Evolutionary conservation across 2,329 filamentous ascomycete genomes (phyloP).

Genomic region (Clonostachys rosea): DNA sequence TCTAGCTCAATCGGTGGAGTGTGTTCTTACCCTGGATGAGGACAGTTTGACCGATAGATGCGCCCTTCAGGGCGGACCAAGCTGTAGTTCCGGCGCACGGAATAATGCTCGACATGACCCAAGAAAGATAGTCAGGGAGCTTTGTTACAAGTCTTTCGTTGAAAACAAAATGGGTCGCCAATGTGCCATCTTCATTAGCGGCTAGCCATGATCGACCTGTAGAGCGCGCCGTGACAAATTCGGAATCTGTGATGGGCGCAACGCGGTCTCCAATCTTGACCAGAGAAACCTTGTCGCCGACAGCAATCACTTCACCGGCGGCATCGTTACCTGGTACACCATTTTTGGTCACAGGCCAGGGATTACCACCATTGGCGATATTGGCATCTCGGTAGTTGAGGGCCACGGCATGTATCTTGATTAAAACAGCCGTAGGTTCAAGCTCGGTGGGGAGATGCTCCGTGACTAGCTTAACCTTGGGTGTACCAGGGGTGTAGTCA

Average conservation of each 20-base stretch:
- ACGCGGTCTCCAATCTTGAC: conserved; percentile 27
- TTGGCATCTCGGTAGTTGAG: conserved; percentile 28
- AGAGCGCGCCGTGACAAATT: conserved; percentile 30
- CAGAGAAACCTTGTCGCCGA: conserved; percentile 23
- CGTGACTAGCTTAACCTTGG: conserved; percentile 23
- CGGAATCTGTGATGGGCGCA: conserved; percentile 28
- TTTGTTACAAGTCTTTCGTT: conserved; percentile 27
- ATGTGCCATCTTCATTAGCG: conserved; percentile 34
- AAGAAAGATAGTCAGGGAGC: conserved; percentile 27
- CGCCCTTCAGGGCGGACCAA: conserved; percentile 34
- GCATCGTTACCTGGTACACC: conserved; percentile 29
- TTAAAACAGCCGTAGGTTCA: conserved; percentile 17
- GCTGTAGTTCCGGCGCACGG: conserved; percentile 39
- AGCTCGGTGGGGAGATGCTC: conserved; percentile 22
- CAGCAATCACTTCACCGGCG: conserved; percentile 29
- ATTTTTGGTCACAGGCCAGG: conserved; percentile 28
- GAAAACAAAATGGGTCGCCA: conserved; percentile 34
- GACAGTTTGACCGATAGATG: conserved; percentile 28
- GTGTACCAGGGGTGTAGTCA: conserved; percentile 16
- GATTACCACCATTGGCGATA: conserved; percentile 30
- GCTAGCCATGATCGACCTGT: conserved; percentile 31
- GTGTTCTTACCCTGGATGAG: conserved; percentile 31
- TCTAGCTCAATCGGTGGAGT: not conserved
- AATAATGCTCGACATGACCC: conserved; percentile 25
- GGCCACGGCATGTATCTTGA: conserved; percentile 22